Conservation (phyloP, 768 basidiomycete species). For the Podaxis pistillaris region DNA sequence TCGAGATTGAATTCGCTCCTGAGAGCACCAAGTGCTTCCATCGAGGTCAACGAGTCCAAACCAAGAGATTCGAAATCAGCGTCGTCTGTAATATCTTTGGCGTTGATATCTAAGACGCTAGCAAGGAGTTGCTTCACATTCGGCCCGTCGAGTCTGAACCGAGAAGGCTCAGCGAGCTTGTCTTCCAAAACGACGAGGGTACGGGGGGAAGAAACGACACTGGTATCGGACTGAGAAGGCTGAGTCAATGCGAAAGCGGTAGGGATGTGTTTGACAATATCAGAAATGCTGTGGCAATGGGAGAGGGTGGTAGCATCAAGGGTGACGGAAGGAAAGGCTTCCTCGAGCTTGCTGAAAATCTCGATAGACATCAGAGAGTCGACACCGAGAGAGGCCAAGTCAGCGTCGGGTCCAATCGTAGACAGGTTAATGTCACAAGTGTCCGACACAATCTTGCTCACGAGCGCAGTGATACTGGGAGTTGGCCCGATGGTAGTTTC, state of each 20-base stretch:
- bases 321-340: constrained; percentile 9
- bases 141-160: constrained; percentile 22
- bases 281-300: constrained; percentile 12
- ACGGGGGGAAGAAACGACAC: constrained; percentile 31
- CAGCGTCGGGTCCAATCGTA: constrained; percentile 7
- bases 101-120: constrained; percentile 42
- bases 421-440: not conserved
- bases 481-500: not conserved
- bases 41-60: constrained; percentile 62
- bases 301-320: constrained; percentile 5
- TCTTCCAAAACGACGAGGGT: constrained; percentile 40
- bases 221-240: constrained; percentile 7
- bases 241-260: not conserved
- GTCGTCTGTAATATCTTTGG: constrained; percentile 40
- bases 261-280: constrained; percentile 10
- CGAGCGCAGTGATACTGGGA: not conserved
- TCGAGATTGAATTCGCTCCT: constrained; percentile 38
- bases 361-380: constrained; percentile 18
- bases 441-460: constrained; percentile 9
- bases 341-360: constrained; percentile 13
- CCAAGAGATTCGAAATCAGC: constrained; percentile 50
- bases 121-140: constrained; percentile 41
- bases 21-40: constrained; percentile 55
- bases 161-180: constrained; percentile 20
- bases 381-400: constrained; percentile 11